Conservation (phyloP, 1,284 basidiomycete species). For the Heterobasidion irregulare region DNA sequence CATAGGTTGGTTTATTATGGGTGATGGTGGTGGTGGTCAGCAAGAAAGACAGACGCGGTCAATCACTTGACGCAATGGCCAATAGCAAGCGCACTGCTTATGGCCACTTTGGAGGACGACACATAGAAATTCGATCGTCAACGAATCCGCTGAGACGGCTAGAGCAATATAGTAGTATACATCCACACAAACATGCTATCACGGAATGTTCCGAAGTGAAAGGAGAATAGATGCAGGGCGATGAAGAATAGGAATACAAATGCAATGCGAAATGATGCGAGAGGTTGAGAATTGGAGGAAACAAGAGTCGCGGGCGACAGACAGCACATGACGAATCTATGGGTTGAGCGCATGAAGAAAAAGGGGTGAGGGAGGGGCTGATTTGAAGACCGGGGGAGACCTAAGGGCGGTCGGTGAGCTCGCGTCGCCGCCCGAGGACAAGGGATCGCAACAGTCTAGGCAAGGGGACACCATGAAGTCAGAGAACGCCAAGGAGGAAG, state of each 20-base stretch:
- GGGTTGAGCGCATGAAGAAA: neutral
- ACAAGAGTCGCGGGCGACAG: too few relatives aligned
- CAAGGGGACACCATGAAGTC: neutral
- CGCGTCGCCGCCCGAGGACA: neutral
- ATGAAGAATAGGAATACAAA: neutral
- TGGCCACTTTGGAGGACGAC: too few relatives aligned
- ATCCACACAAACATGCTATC: neutral
- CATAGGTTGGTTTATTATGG: constrained; percentile 2
- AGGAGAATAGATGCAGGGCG: too few relatives aligned
- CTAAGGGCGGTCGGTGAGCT: neutral
- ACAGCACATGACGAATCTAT: too few relatives aligned
- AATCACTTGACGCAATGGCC: too few relatives aligned
- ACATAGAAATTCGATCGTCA: too few relatives aligned
- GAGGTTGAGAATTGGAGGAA: too few relatives aligned
- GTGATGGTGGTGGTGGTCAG: neutral
- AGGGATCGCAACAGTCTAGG: neutral
- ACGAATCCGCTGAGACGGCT: too few relatives aligned
- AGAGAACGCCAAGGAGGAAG: neutral
- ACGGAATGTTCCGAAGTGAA: too few relatives aligned
- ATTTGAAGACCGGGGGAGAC: neutral
- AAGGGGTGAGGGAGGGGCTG: neutral
- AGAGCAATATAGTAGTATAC: neutral
- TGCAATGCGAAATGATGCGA: neutral
- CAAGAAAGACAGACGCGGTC: too few relatives aligned
- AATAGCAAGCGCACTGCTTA: too few relatives aligned